Evolutionary conservation across 2,329 filamentous ascomycete species (phyloP), one percentile per base, ranked within the genome.

Genomic region (Xylaria sp.): DNA sequence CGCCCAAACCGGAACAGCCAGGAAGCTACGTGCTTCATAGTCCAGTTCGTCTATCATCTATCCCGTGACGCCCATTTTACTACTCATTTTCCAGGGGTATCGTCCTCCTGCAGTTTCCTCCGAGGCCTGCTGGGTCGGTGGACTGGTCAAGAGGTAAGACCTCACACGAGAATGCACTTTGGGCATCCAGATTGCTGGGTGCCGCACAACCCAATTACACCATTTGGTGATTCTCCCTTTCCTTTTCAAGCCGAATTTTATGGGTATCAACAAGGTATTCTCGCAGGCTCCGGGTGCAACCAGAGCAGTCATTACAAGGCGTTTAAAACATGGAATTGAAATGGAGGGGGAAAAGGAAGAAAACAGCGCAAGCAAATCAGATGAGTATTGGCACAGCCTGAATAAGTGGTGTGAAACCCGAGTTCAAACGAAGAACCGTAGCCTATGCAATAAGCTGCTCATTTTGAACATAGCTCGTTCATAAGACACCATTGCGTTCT

Each of bases 401-500:
- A 13, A 48, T 48, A 32, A 40, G 13, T 60, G 42, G 37, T 21
- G 54, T 40, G 37, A 65, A 47, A 60, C 25, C 21, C 18, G 5
- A 40, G 40, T 47, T 42, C 27, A 32, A 53, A 51, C 8, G 27
- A 47, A 27, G n/a, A 51, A 27, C 42, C 18, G 42, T 37, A 50
- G 32, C n/a, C n/a, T 47, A 25, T 32, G 32, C 8, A 23, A 35
- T 27, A 21, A 29, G 42, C 29, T 23, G 18, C 13, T 44, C 18
- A 13, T 40, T 40, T 47, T 6, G 10, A 44, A 23, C 12, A 57
- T n/a, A 35, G 25, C 32, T 27, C 18, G 25, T 29, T 69, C 77
- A 88, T 70, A 90, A 77, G 65, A 91, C 83, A 53, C 79, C 78
- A 73, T 90, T 80, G 75, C 84, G 85, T 72, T 81, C 77, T 61